Evolutionary conservation across 2,329 filamentous ascomycete genomes (phyloP).

Genomic region (Plectosphaerella cucumerina): DNA sequence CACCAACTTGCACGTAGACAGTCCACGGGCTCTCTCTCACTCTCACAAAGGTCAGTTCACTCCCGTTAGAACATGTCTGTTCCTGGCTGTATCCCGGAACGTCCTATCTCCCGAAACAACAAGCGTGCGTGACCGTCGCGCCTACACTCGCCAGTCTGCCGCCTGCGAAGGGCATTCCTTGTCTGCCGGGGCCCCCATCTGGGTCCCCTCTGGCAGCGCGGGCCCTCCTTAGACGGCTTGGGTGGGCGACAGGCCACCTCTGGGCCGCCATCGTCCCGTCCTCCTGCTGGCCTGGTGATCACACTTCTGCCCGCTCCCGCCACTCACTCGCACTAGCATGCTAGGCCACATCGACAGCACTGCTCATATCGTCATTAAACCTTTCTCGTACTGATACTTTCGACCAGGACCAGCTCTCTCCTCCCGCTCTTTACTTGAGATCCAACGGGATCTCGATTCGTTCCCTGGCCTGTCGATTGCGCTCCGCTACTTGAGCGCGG

Average conservation of each 20-base stretch:
- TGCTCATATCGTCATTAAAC: no score
- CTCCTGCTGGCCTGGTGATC: neutral
- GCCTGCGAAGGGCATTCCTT: neutral
- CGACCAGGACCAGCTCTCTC: neutral
- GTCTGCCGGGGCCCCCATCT: neutral
- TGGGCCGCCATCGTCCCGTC: neutral
- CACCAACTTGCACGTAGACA: no score
- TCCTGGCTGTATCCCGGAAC: neutral
- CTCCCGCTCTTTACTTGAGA: neutral
- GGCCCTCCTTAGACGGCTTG: neutral
- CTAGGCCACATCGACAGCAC: neutral
- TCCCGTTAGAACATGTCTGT: neutral
- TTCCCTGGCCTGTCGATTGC: conserved; percentile 12
- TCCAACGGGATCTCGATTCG: conserved; percentile 7
- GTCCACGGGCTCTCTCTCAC: no score
- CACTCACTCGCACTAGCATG: neutral
- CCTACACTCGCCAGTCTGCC: neutral
- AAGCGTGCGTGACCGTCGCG: conserved; percentile 33
- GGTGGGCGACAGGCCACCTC: neutral
- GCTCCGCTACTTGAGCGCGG: conserved; percentile 1
- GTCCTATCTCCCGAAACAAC: conserved; percentile 33
- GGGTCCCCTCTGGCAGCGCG: neutral
- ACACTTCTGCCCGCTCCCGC: neutral
- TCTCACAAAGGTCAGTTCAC: neutral
- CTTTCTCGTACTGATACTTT: neutral